phyloP scores from a whole-genome alignment of 108 stramenopile genomes.

The Skeletonema potamos region DNA sequence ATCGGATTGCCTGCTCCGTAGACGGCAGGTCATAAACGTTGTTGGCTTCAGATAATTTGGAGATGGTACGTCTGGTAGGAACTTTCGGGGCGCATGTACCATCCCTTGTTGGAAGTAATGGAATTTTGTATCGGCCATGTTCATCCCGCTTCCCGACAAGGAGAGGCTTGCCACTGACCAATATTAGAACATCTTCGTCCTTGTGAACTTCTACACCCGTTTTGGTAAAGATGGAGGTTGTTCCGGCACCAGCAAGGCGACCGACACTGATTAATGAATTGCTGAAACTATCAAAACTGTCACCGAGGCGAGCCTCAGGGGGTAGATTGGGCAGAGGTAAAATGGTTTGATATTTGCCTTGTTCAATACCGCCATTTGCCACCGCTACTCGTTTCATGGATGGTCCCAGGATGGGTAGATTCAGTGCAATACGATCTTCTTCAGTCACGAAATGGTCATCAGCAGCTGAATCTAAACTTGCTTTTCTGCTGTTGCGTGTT shows the following conservation, averaged over 20 bases:
- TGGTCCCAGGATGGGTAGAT: not conserved
- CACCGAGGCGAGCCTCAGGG: not conserved
- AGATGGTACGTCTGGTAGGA: no score
- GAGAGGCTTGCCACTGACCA: conserved; percentile 12
- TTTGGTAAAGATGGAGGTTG: conserved; percentile 10
- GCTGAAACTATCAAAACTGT: conserved; percentile 14
- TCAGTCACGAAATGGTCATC: conserved; percentile 18
- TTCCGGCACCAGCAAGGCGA: not conserved
- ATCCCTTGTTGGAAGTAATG: conserved; percentile 10
- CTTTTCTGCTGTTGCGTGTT: no score
- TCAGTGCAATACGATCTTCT: not conserved
- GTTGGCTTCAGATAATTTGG: no score
- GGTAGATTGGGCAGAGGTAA: conserved; percentile 1
- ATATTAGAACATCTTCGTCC: conserved; percentile 9
- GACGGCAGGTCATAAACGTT: no score
- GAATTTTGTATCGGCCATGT: conserved; percentile 12
- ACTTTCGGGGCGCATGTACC: conserved; percentile 3
- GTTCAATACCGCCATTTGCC: not conserved
- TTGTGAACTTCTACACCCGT: not conserved
- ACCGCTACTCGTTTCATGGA: conserved; percentile 8
- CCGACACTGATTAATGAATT: not conserved
- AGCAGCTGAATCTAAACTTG: not conserved
- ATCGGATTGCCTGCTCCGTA: no score
- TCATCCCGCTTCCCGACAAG: not conserved
- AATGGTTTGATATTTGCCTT: not conserved